Conservation (phyloP, 108 stramenopile genomes). For the Conticribra guillardii region DNA sequence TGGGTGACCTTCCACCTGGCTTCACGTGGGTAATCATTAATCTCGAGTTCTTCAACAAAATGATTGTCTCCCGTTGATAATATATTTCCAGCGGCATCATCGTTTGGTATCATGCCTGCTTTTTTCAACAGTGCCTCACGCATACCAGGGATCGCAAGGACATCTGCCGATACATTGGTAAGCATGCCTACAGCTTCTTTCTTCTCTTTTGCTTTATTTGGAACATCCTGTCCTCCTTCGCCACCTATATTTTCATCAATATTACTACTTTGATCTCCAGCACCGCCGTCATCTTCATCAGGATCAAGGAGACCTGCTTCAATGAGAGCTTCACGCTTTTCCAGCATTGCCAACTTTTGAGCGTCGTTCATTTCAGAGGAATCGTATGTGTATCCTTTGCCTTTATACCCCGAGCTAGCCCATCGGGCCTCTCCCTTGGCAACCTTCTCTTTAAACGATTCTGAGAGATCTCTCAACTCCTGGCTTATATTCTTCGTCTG, state of each 20-base stretch:
- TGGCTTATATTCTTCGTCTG: constrained; percentile 87
- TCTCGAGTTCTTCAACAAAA: constrained; percentile 88
- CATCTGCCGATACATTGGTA: constrained; percentile 75
- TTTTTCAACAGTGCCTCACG: constrained; percentile 81
- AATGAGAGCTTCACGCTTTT: constrained; percentile 91
- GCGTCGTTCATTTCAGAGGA: constrained; percentile 93
- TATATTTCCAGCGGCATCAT: constrained; percentile 44
- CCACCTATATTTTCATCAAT: constrained; percentile 32
- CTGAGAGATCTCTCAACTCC: constrained; percentile 87
- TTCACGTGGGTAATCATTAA: constrained; percentile 93
- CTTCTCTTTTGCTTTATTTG: constrained; percentile 30
- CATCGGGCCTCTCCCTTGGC: constrained; percentile 92
- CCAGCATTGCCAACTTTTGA: constrained; percentile 85
- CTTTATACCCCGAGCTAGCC: constrained; percentile 94
- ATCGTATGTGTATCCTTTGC: constrained; percentile 97
- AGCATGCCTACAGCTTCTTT: constrained; percentile 60
- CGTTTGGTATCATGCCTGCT: constrained; percentile 65
- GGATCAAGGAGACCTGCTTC: constrained; percentile 88
- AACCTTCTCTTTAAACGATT: constrained; percentile 92
- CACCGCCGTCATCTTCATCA: constrained; percentile 72
- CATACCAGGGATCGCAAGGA: constrained; percentile 88
- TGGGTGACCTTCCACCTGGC: constrained; percentile 91
- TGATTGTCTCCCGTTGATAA: constrained; percentile 63
- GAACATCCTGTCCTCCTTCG: constrained; percentile 13
- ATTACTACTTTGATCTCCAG: constrained; percentile 28